Evolutionary conservation across 345 rosid genomes (phyloP).

Genomic region (Rhodamnia argentea): DNA sequence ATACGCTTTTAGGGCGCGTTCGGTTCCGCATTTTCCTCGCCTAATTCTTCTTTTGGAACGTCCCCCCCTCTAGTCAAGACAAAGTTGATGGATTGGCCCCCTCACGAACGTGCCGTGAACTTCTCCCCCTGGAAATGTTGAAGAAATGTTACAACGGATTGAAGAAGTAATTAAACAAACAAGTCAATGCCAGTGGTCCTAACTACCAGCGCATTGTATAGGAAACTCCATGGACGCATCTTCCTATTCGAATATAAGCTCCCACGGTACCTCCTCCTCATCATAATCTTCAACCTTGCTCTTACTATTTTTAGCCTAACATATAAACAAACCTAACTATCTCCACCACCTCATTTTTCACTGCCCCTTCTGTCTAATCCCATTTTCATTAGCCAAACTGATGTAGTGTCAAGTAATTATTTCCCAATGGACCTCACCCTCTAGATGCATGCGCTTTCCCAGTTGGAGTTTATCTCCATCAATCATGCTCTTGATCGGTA

Average conservation of each 20-base stretch:
- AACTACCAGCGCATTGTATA: background rate
- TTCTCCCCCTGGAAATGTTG: too few relatives aligned
- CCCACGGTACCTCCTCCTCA: background rate
- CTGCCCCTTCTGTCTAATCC: background rate
- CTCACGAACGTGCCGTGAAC: too few relatives aligned
- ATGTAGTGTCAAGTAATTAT: background rate
- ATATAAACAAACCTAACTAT: background rate
- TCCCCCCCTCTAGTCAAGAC: too few relatives aligned
- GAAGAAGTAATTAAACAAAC: background rate
- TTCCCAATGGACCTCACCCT: background rate
- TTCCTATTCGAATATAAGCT: background rate
- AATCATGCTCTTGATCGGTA: background rate
- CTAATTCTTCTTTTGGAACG: too few relatives aligned
- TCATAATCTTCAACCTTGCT: background rate
- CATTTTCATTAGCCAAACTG: background rate
- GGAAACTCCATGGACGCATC: background rate
- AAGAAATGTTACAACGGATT: too few relatives aligned
- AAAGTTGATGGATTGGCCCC: too few relatives aligned
- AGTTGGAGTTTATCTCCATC: background rate
- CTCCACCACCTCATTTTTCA: background rate
- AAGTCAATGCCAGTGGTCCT: background rate
- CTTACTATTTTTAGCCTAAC: background rate
- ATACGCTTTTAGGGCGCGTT: too few relatives aligned
- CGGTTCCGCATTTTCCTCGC: too few relatives aligned
- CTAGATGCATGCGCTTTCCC: background rate